Base-by-base conservation (phyloP, 306 rosid species). In the Quercus aquifolioides region DNA sequence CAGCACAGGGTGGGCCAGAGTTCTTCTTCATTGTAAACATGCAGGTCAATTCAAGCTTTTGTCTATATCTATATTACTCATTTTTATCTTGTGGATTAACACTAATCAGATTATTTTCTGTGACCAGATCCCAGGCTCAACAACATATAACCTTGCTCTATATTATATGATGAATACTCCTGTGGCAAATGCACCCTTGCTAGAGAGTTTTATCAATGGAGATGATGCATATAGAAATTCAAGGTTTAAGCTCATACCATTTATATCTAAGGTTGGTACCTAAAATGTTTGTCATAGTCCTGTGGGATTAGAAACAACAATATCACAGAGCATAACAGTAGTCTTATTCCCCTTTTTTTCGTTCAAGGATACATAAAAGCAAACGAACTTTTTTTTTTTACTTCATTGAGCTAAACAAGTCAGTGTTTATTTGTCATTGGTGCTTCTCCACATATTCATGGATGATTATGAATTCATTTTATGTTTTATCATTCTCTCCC, bases 221-320 rank as follows among this genome's bases (percentile, higher is more conserved):
- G 98, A 92, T 67, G 96, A 94, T 76, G 85, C 94, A 52, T 91
- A 82, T 49, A 87, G 98, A 84, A 92, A 92, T 85, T 92, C 97
- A 1, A 90, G 97, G 85, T 92, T 94, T 81, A 94, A 94, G 88
- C 87, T 92, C 71, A 91, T 94, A 76, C 98, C 98, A 58, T 87
- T 90, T 80, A 91, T 95, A 82, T 90, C 97, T 71, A 86, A 93
- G 99, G 99, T 95, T 74, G 62, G 87, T 88, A 74, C n/a, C 19
- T 58, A 51, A 18, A 58, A 33, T 80, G 83, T 55, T 49, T 49
- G 17, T 49, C 5, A 13, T 35, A 9, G 20, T 67, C 70, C 38
- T 6, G 1, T 18, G 17, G 52, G 51, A 19, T 67, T 33, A 15
- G 46, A 64, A 28, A 15, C 70, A 26, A 30, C n/a, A 31, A 12